These are phyloP conservation scores for Agrocybe chaxingu DNA, from an alignment of 768 basidiomycete species.

Conservation along the genomic window DNA sequence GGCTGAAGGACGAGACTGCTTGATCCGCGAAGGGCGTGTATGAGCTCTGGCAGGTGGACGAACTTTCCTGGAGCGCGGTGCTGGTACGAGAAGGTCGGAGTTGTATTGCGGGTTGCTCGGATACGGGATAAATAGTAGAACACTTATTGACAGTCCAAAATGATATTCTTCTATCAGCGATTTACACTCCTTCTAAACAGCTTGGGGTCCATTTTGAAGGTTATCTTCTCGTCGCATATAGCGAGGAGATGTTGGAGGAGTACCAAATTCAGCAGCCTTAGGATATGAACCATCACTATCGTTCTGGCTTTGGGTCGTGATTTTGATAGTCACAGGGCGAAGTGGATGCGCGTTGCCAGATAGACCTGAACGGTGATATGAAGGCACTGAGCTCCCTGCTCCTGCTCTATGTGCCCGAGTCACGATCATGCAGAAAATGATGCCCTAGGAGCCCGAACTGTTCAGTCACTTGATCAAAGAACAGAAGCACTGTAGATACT, in stretches of 20 bases:
- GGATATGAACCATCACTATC: background rate
- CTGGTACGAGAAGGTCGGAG: background rate
- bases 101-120: conserved; percentile 3
- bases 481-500: conserved; percentile 1
- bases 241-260: conserved; percentile 11
- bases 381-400: conserved; percentile 1
- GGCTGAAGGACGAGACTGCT: too few species aligned
- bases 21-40: too few species aligned
- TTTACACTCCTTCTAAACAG: too few species aligned
- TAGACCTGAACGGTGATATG: conserved; percentile 9
- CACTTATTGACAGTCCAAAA: background rate
- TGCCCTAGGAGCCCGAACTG: conserved; percentile 12
- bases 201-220: too few species aligned
- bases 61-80: too few species aligned
- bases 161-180: background rate
- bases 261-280: conserved; percentile 10
- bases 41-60: too few species aligned
- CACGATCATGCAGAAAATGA: conserved; percentile 22
- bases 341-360: conserved; percentile 10
- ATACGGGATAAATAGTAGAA: background rate
- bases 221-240: background rate
- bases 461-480: background rate
- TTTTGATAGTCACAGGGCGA: conserved; percentile 15
- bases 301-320: conserved; percentile 15
- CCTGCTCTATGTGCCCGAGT: conserved; percentile 17